Evolutionary conservation across 768 basidiomycete species (phyloP).

Genomic region (Rhodosporidiobolus odoratus): DNA sequence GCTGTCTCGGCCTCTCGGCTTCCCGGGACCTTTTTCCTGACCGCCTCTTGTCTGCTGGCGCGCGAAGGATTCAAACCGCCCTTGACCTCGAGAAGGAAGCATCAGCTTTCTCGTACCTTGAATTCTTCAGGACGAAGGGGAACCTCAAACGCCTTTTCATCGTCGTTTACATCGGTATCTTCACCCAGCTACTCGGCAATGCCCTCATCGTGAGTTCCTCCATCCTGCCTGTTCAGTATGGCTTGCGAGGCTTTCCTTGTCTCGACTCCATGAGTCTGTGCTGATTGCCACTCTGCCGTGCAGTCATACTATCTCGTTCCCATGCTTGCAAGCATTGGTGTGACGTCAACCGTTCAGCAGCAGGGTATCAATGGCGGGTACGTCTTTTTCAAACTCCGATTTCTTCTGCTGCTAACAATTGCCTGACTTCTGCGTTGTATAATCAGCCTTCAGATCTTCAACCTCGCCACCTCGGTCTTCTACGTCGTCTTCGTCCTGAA

Average conservation of each 20-base stretch:
- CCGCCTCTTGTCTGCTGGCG: no score
- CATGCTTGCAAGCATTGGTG: conserved; percentile 30
- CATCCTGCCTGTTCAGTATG: neutral
- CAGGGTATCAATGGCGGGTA: conserved; percentile 31
- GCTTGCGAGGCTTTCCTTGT: neutral
- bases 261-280: neutral
- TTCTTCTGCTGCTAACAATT: neutral
- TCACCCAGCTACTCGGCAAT: conserved; percentile 17
- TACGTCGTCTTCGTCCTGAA: conserved; percentile 41
- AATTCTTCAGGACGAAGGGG: conserved; percentile 19
- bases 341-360: conserved; percentile 20
- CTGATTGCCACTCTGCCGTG: neutral
- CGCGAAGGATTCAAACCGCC: neutral
- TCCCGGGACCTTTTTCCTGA: neutral
- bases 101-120: neutral
- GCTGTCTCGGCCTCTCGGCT: neutral
- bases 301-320: conserved; percentile 19
- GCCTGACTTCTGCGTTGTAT: neutral
- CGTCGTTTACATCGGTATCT: conserved; percentile 16
- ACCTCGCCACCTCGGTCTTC: conserved; percentile 6
- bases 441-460: conserved; percentile 34
- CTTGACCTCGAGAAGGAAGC: conserved; percentile 5
- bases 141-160: conserved; percentile 28
- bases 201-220: conserved; percentile 26
- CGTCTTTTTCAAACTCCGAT: neutral